Evolutionary conservation across 2,329 filamentous ascomycete genomes (phyloP), one percentile per base, ranked within the genome.

Genomic region (Peltaster fructicola): DNA sequence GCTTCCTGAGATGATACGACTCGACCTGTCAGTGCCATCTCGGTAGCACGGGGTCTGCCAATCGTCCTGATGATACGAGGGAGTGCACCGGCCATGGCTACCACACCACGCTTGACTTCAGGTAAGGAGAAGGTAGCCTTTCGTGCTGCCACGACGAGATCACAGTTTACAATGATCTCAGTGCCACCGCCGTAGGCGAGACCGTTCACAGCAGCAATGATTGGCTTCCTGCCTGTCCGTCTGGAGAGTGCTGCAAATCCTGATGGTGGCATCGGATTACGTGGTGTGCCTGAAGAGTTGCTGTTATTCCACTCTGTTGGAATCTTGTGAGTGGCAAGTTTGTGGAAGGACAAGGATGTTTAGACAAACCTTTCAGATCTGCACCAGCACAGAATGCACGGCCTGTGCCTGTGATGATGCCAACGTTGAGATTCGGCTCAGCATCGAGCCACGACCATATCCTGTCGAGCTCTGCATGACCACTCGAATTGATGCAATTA

Each of bases 191-290:
- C 78, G 22, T 78, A 61, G 30, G 73, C 77, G 10, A 75, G 55
- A 5, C 78, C 78, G 41, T 82, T 79, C 11, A 84, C 73, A 1
- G 77, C 78, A 2, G 71, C 74, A 14, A 85, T 63, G 27, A 85
- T 60, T 5, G 78, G 78, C 42, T 85, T 85, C 49, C 68, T 69
- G 23, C 75, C 75, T 4, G 51, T 47, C 14, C 76, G 60, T 34
- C 76, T 69, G 26, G 65, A 69, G 15, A 82, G 51, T 0, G 65
- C 74, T 13, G 68, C 73, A 31, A 79, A 75, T 1, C 73, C 74
- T 2, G 54, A 50, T 0, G 54, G 30, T 6, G 41, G 42, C 32
- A 45, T 44, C 7, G 26, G 21, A 6, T 30, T 29, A 17, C 39
- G 34, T 12, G 34, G 27, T 15, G 30, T 30, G 8, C 36, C 36